Base-by-base conservation (phyloP, 2,329 filamentous ascomycete genomes). In the Metarhizium rileyi region DNA sequence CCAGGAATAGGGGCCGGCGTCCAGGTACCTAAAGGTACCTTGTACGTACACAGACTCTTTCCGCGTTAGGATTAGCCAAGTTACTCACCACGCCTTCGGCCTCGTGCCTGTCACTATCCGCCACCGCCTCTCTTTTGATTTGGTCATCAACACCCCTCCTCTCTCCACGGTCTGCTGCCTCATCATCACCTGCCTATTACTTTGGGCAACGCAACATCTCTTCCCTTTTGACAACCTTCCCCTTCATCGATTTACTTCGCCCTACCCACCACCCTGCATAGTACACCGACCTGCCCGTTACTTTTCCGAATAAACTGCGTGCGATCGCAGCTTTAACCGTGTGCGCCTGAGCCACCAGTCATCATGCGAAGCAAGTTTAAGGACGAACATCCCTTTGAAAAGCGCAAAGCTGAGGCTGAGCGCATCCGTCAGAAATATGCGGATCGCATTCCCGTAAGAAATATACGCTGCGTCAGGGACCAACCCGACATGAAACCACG, bases 331-430 rank as follows among this genome's bases (percentile, higher is more conserved):
- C 18, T 5, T 10, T 38, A 41, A 23, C 50, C 44, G 35, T 50
- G 46, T 54, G 44, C 36, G 30, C 49, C 48, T 56, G 51, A 47
- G 59, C 67, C 68, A 67, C 66, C 66, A 78, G 44, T 50, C 27
- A 88, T 66, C 60, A 96, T 96, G 90, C 87, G 90, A 69, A 95
- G 89, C 79, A 97, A 97, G 83, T 98, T 98, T 75, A 98, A 98
- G 90, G 93, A 98, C 84, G 93, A 97, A 83, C 93, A 97, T 72
- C 90, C 89, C 63, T 97, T 97, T 70, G 93, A 97, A 86, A 98
- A 98, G 88, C 90, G 93, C 77, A 96, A 97, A 88, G 93, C 93
- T 59, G 93, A 98, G 77, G 93, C 93, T 68, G 93, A 98, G 80
- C 90, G 93, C 71, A 96, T 96, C 70, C 90, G 93, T 60, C 90